phyloP scores from a whole-genome alignment of 140 eudicot genomes.

The Flaveria floridana region DNA sequence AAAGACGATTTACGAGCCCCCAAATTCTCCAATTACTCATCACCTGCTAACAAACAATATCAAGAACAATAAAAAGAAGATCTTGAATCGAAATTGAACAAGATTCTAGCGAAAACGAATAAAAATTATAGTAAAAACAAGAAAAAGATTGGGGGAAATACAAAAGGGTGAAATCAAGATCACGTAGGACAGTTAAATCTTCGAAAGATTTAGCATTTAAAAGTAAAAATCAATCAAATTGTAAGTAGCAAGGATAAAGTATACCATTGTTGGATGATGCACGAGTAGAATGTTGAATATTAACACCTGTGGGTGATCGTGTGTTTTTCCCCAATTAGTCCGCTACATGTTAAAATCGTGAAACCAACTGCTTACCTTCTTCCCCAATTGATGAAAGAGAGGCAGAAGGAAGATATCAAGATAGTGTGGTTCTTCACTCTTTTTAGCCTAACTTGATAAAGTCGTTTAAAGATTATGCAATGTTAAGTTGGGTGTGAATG shows the following conservation, averaged over 20 bases:
- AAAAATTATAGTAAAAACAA: conserved; percentile 16
- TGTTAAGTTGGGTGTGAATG: neutral
- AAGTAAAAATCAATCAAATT: conserved; percentile 13
- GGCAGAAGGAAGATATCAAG: neutral
- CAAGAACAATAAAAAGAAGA: conserved; percentile 20
- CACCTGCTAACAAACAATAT: conserved; percentile 30
- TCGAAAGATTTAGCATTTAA: conserved; percentile 5
- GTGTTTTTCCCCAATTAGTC: conserved; percentile 39
- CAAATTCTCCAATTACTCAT: conserved; percentile 29
- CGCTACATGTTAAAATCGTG: conserved; percentile 47
- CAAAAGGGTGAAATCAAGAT: too few relatives aligned
- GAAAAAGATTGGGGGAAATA: neutral
- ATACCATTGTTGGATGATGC: conserved; percentile 32
- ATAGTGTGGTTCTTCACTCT: neutral
- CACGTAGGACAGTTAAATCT: neutral
- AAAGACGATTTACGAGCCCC: conserved; percentile 30
- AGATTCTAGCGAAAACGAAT: conserved; percentile 17
- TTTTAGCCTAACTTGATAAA: neutral
- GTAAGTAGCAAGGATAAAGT: conserved; percentile 4
- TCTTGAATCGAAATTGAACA: conserved; percentile 17
- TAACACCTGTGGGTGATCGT: conserved; percentile 48
- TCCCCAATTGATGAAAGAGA: conserved; percentile 8
- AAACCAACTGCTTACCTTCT: conserved; percentile 42
- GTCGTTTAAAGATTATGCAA: neutral
- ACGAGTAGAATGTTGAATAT: conserved; percentile 30